Evolutionary conservation across 257 asterid species (phyloP).

Genomic region (Primulina huaijiensis): DNA sequence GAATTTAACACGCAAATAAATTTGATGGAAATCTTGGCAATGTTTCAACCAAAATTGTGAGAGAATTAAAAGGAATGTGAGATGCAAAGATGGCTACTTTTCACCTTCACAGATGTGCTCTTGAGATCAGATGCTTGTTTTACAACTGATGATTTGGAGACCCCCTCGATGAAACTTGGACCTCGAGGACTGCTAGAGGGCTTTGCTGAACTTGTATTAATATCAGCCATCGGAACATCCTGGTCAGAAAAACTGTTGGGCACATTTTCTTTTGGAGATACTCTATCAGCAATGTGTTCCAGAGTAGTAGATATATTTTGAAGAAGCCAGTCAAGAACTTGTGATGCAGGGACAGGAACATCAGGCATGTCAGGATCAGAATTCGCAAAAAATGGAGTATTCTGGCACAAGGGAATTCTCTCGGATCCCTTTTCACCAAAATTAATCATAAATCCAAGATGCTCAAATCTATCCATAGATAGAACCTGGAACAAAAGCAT

Average conservation of each 20-base stretch:
- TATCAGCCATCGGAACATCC: conserved; percentile 85
- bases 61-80: not conserved
- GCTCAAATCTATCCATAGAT: conserved; percentile 79
- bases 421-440: conserved; percentile 77
- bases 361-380: conserved; percentile 98
- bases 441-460: conserved; percentile 72
- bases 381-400: conserved; percentile 85
- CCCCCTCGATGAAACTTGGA: conserved; percentile 84
- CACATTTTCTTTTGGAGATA: conserved; percentile 77
- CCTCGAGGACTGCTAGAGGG: conserved; percentile 58
- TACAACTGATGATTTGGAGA: conserved; percentile 84
- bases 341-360: conserved; percentile 85
- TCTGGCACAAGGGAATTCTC: conserved; percentile 71
- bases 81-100: conserved; percentile 5
- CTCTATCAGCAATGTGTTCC: conserved; percentile 75
- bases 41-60: conserved; percentile 4
- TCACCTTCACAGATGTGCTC: conserved; percentile 62
- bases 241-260: conserved; percentile 62
- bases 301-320: conserved; percentile 70
- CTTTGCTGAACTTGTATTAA: conserved; percentile 45
- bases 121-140: conserved; percentile 89
- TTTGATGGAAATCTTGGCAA: conserved; percentile 5
- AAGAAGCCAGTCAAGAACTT: conserved; percentile 86
- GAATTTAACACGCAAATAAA: too few relatives aligned
- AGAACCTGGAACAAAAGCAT: conserved; percentile 50